phyloP scores from a whole-genome alignment of 2,329 filamentous ascomycete genomes.

The Aspergillus sp. region DNA sequence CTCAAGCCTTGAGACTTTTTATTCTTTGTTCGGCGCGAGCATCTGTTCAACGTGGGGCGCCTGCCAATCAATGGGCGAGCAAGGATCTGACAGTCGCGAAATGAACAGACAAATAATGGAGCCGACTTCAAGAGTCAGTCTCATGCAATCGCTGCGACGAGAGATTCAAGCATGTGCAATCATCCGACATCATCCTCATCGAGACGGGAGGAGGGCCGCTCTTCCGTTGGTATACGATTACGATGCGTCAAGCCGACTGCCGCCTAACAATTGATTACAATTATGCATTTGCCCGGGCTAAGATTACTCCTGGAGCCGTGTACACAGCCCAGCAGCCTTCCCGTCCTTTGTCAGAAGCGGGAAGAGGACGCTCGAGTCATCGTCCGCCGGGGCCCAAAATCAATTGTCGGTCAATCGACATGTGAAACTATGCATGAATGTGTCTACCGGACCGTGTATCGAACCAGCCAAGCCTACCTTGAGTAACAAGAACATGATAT shows the following conservation, averaged over 20 bases:
- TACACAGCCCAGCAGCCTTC: no score
- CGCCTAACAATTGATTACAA: neutral
- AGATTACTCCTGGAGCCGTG: neutral
- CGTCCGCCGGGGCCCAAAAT: neutral
- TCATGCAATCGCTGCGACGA: neutral
- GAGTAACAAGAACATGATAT: neutral
- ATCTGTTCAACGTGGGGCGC: conserved; percentile 2
- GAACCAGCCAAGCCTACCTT: neutral
- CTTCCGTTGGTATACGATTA: neutral
- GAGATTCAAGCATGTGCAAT: neutral
- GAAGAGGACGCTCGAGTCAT: neutral
- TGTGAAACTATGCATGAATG: conserved; percentile 1
- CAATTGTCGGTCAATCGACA: neutral
- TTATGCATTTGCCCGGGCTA: neutral
- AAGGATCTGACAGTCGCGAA: conserved; percentile 1
- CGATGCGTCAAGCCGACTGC: neutral
- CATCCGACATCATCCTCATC: neutral
- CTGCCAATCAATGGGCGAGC: conserved; percentile 6
- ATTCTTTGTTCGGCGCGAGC: neutral
- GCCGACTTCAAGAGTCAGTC: neutral
- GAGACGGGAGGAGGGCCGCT: neutral
- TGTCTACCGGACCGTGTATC: neutral
- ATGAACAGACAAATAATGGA: neutral
- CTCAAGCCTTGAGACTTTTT: neutral
- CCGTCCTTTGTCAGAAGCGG: neutral